Evolutionary conservation across 2,329 filamentous ascomycete genomes (phyloP), one percentile per base, ranked within the genome.

Genomic region (Pseudogymnoascus sp.): DNA sequence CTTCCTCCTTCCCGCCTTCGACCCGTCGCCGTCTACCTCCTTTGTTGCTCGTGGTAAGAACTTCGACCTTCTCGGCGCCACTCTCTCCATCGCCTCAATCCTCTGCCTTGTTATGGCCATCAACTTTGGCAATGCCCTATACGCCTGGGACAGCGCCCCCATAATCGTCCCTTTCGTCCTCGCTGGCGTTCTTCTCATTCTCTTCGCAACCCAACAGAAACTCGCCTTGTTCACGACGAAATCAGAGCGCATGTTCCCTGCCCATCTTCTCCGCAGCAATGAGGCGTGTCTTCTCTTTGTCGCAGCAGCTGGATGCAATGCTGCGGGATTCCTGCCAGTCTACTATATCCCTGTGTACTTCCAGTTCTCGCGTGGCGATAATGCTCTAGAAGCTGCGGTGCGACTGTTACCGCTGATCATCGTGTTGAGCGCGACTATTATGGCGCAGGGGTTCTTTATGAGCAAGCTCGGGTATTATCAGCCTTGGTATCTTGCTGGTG

Each of bases 311-410:
- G 31, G 72, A 23, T 72, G 76, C 3, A 73, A 77, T 8, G 76
- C 87, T 38, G 63, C 78, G 3, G 75, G 84, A 62, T 84, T 85
- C 65, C 56, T 69, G 2, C 23, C 64, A 6, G 77, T 76, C 65
- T 77, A 79, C 18, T 76, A 77, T 38, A 73, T 79, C 59, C 77
- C 81, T 46, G 77, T 83, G 62, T 77, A 77, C 66, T 80, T 80
- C 59, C 77, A 79, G 42, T 80, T 80, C 63, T 78, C 81, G 43
- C 74, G 77, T 9, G 78, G 78, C 38, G 73, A 81, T 18, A 75
- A 76, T 3, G 78, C 77, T 2, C 76, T 82, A 11, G 82, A 72
- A 61, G 69, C 72, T 31, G 70, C 73, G 16, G 69, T 76, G 60
- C 67, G 74, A 8, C 69, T 80, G 1, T 68, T 81, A 5, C 77